Evolutionary conservation across 164 flowering plant genomes (phyloP).

Genomic region (Aristolochia contorta): DNA sequence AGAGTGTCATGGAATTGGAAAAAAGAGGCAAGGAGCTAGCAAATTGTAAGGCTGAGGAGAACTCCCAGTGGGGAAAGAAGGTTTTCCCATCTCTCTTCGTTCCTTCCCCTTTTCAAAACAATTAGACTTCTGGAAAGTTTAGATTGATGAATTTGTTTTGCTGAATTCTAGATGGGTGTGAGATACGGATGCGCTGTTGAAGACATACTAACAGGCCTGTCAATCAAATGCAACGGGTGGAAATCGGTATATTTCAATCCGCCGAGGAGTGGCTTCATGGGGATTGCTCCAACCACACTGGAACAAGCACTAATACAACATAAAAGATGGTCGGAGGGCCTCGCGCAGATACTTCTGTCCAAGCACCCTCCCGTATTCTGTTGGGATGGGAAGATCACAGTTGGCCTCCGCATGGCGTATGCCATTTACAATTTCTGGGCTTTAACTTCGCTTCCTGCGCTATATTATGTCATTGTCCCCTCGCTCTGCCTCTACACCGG

Average conservation of each 20-base stretch:
- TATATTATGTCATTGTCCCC: slow-evolving; percentile 17
- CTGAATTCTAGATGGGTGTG: slow-evolving; percentile 25
- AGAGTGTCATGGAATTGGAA: slow-evolving; percentile 12
- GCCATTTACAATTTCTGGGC: slow-evolving; percentile 19
- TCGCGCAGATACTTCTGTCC: slow-evolving; percentile 22
- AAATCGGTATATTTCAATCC: slow-evolving; percentile 24
- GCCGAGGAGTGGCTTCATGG: slow-evolving; percentile 15
- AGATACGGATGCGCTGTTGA: slow-evolving; percentile 28
- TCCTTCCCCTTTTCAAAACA: not conserved
- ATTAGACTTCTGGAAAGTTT: too few species aligned
- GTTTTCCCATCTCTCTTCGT: slow-evolving; percentile 17
- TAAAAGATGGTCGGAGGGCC: slow-evolving; percentile 30
- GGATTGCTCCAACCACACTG: slow-evolving; percentile 18
- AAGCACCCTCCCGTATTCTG: slow-evolving; percentile 14
- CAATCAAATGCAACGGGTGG: slow-evolving; percentile 35
- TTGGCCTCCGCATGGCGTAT: slow-evolving; percentile 23
- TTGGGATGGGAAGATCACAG: slow-evolving; percentile 17
- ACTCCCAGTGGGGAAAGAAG: slow-evolving; percentile 36
- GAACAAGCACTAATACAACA: slow-evolving; percentile 18
- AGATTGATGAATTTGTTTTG: not conserved
- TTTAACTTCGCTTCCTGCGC: slow-evolving; percentile 17
- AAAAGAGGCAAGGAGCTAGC: slow-evolving; percentile 23
- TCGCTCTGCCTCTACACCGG: slow-evolving; percentile 19
- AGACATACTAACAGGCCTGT: slow-evolving; percentile 29
- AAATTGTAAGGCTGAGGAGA: slow-evolving; percentile 21